Percentiles rank a stretch among this genome's conserved stretches.
phyloP scores from a whole-genome alignment of 2,329 filamentous ascomycete genomes.

The Diaporthe humulicola region DNA sequence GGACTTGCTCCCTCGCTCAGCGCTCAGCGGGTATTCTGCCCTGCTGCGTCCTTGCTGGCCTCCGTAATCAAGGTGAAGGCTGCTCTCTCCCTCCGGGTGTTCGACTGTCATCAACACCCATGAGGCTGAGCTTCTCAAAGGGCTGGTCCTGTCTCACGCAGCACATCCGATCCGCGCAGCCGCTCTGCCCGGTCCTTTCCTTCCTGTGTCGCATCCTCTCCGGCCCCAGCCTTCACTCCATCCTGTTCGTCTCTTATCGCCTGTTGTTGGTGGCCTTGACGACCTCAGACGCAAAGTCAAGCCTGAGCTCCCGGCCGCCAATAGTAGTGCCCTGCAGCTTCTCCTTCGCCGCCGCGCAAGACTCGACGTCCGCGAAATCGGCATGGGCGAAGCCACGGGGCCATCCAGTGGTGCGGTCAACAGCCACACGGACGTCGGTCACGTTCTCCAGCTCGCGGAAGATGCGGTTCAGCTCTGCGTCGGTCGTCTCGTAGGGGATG shows the following conservation, averaged over 20 bases:
- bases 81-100: not conserved
- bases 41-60: not conserved
- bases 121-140: not conserved
- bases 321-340: conserved; percentile 68
- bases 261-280: conserved; percentile 37
- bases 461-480: conserved; percentile 83
- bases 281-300: conserved; percentile 69
- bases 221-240: not conserved
- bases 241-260: not conserved
- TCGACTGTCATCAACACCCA: not conserved
- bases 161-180: not conserved
- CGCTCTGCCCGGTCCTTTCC: not conserved
- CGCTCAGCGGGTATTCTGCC: not conserved
- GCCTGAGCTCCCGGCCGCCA: conserved; percentile 74
- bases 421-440: conserved; percentile 82
- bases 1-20: not conserved
- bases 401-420: conserved; percentile 84
- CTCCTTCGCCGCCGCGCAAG: conserved; percentile 72
- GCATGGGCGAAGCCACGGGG: conserved; percentile 88
- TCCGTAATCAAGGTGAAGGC: not conserved
- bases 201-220: not conserved
- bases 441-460: conserved; percentile 80
- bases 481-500: conserved; percentile 87
- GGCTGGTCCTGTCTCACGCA: not conserved
- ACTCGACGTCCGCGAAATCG: conserved; percentile 79